Evolutionary conservation across 2,329 filamentous ascomycete species (phyloP).

Genomic region (Raffaelea deltoideospora): DNA sequence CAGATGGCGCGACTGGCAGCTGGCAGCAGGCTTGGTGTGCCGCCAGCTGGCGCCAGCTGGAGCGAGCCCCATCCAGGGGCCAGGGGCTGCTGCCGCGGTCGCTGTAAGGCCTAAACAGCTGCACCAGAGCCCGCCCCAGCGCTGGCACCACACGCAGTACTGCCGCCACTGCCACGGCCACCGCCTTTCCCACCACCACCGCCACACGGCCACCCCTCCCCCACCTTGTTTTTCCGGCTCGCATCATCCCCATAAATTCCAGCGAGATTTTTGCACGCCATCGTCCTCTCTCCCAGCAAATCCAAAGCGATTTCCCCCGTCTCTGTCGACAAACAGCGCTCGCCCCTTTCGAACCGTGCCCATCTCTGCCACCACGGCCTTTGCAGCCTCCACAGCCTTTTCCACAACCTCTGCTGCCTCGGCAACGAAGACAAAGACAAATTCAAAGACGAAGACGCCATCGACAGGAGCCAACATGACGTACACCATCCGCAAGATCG

Average conservation of each 20-base stretch:
- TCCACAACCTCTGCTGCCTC: neutral
- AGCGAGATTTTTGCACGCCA: slow-evolving; percentile 1
- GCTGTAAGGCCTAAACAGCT: neutral
- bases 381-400: neutral
- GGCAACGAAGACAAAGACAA: too few species aligned
- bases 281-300: too few species aligned
- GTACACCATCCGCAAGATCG: slow-evolving; percentile 78
- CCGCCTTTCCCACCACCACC: neutral
- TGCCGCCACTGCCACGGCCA: too few species aligned
- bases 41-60: neutral
- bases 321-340: too few species aligned
- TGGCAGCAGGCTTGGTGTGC: too few species aligned
- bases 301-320: too few species aligned
- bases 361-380: too few species aligned
- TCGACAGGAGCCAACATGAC: slow-evolving; percentile 27
- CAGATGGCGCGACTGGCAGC: too few species aligned
- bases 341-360: too few species aligned
- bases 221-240: slow-evolving; percentile 5
- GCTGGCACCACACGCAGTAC: neutral
- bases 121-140: neutral
- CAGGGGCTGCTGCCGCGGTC: neutral
- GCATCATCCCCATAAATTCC: too few species aligned
- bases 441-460: too few species aligned
- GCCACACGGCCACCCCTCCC: neutral
- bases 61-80: too few species aligned